Evolutionary conservation across 352 stramenopile genomes (phyloP).

Genomic region (Phytophthora tentaculata): DNA sequence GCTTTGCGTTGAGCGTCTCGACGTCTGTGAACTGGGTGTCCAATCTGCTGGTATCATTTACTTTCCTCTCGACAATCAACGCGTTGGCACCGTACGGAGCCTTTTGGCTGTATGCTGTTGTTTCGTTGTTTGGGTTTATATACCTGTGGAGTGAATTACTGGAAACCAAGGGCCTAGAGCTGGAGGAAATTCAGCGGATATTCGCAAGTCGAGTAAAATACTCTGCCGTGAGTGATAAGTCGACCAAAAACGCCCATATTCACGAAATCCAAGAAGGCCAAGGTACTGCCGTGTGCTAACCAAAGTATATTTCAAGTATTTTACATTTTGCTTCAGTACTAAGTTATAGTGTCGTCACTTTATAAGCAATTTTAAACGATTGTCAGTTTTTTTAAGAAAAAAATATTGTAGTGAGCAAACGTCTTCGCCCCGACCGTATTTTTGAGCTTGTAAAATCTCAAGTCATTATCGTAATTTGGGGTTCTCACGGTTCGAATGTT

Average conservation of each 20-base stretch:
- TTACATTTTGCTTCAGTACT: no score
- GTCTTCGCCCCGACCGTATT: no score
- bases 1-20: constrained; percentile 83
- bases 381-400: no score
- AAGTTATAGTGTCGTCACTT: no score
- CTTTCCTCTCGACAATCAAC: constrained; percentile 92
- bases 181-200: constrained; percentile 93
- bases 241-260: constrained; percentile 16
- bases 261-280: constrained; percentile 14
- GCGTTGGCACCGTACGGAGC: constrained; percentile 61
- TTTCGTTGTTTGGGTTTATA: constrained; percentile 73
- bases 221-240: constrained; percentile 16
- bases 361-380: no score
- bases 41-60: constrained; percentile 94
- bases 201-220: constrained; percentile 52
- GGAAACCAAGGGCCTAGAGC: constrained; percentile 93
- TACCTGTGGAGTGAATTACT: constrained; percentile 87
- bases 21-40: constrained; percentile 94
- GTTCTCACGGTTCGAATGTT: no score
- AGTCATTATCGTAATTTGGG: no score
- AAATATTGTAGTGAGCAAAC: no score
- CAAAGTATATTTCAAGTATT: neutral
- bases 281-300: neutral
- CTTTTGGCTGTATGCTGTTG: constrained; percentile 92
- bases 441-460: no score